Evolutionary conservation across 257 asterid genomes (phyloP), one percentile per base, ranked within the genome.

Genomic region (Solanum corneliomulleri): DNA sequence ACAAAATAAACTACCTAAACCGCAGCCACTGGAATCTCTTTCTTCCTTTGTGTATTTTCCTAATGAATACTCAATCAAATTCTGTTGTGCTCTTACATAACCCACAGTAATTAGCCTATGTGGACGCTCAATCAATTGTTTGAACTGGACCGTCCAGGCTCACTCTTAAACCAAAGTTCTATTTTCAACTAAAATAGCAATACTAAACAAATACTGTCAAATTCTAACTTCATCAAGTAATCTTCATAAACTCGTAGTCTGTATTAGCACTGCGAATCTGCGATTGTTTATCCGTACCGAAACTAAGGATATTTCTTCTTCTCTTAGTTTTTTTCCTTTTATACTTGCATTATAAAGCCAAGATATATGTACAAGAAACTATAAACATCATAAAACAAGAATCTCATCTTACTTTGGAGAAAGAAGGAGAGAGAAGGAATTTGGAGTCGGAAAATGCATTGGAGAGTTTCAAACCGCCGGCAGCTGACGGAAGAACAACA

Each of bases 341-440:
- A 62, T 23, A 23, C 69, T 62, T 23, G n/a, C 42, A 70, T 33
- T 70, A 70, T 1, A 70, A 70, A 37, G 44, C 44, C 25, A 70
- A 70, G 18, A 70, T 70, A 70, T 1, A 0, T 1, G 35, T 21
- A 70, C 14, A 33, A 9, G 14, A 70, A 16, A 33, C 78, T 33
- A 33, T 16, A 2, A 70, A 70, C 44, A 70, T 44, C 11, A 70
- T 0, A 56, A 1, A 16, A 7, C 4, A 41, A 83, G 83, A 87
- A 88, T 85, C 64, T 56, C 64, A 56, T 56, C 96, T 92, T 91
- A 94, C 98, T 86, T 66, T 93, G 86, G 93, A 69, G 78, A 86
- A 14, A 49, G 90, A 86, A 84, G 90, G 89, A n/a, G 90, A 88
- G 87, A 87, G 87, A 33, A 87, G 35, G 84, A 91, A 89, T 87